Base-by-base conservation (phyloP, 106 monocot genomes). In the Alisma plantagoaquatica region DNA sequence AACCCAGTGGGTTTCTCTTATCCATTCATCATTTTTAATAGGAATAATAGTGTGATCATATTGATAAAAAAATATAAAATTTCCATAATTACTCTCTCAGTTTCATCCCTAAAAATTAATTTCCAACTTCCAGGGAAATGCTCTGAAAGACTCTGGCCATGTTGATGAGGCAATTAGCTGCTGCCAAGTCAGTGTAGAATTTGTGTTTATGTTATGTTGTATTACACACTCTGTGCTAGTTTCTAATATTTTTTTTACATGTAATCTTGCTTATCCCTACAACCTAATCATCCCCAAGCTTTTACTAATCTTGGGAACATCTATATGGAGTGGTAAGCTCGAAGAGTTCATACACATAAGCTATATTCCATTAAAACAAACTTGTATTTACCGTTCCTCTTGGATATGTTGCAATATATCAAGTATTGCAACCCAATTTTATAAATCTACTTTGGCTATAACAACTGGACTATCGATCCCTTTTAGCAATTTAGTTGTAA, bases 231-330 rank as follows among this genome's bases (percentile, higher is more conserved):
- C n/a, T n/a, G n/a, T n/a, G n/a, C n/a, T n/a, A n/a, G n/a, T n/a
- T n/a, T n/a, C n/a, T n/a, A n/a, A n/a, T n/a, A n/a, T n/a, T n/a
- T n/a, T n/a, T n/a, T n/a, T n/a, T n/a, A n/a, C n/a, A n/a, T n/a
- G 51, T 54, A 94, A 88, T 77, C 83, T 43, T 94, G 94, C 57
- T 77, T 94, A 51, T 61, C 77, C 10, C 55, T 94, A 17, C 94
- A 88, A 77, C 77, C 83, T 42, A 84, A 68, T 56, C 94, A 94
- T 31, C 94, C 94, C 32, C 88, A 94, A 58, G 87, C 94, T 52
- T 77, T 94, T 50, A 88, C 94, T 26, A 94, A 94, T 58, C 70
- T 94, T 55, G 94, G 94, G 32, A 94, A 94, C 53, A 81, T 94
- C 31, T 88, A 94, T 32, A 78, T 82, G 82, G 87, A 87, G 57